These are phyloP conservation scores for Corynascus novoguineensis DNA, from an alignment of 495 filamentous ascomycete genomes.

Conservation along the genomic window DNA sequence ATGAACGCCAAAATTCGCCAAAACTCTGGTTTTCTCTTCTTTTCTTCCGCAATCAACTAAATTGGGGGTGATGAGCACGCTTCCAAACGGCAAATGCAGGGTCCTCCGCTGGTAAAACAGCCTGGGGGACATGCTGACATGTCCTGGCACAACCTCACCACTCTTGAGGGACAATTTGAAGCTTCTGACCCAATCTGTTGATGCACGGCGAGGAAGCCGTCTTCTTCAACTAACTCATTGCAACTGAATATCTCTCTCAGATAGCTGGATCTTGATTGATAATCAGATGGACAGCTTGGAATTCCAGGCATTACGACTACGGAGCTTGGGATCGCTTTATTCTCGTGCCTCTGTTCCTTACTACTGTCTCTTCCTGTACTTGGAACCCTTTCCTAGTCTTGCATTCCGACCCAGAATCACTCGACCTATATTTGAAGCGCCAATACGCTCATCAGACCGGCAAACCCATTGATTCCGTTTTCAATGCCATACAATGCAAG, in stretches of 20 bases:
- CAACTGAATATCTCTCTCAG: too few species aligned
- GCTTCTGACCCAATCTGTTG: slow-evolving; percentile 52
- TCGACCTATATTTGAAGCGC: too few species aligned
- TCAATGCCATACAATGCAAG: slow-evolving; percentile 52
- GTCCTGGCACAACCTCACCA: slow-evolving; percentile 54
- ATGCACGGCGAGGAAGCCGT: slow-evolving; percentile 23
- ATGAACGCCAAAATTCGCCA: slow-evolving; percentile 12
- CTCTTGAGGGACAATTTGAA: slow-evolving; percentile 52
- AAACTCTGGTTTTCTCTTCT: slow-evolving; percentile 15
- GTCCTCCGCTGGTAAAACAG: slow-evolving; percentile 30
- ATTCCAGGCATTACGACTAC: too few species aligned
- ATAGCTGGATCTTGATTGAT: too few species aligned
- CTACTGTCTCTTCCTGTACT: too few species aligned
- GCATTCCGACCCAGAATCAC: neutral
- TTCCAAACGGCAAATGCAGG: slow-evolving; percentile 34
- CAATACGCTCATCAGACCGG: slow-evolving; percentile 19
- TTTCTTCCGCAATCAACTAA: slow-evolving; percentile 51
- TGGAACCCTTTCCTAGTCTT: too few species aligned
- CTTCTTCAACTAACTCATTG: slow-evolving; percentile 12
- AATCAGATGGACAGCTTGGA: too few species aligned
- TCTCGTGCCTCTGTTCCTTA: too few species aligned
- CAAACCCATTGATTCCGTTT: slow-evolving; percentile 52
- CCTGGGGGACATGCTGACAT: slow-evolving; percentile 48
- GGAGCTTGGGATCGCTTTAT: too few species aligned
- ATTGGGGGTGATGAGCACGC: slow-evolving; percentile 53